Base-by-base conservation (phyloP, 2,329 filamentous ascomycete species). In the Cordyceps javanica region DNA sequence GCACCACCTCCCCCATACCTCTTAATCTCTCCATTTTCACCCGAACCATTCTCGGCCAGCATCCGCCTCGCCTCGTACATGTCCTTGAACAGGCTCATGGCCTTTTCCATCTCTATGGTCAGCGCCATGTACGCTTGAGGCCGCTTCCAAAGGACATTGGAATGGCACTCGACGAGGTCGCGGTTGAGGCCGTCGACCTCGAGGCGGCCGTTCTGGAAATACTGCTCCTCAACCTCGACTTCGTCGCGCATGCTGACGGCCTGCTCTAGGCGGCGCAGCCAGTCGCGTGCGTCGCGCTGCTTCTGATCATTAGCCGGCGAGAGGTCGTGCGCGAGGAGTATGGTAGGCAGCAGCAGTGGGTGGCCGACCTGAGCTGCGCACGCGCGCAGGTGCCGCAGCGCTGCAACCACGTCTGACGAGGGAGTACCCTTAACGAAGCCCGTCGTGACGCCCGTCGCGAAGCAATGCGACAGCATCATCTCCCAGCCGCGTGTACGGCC, bases 401-500 rank as follows among this genome's bases (percentile, higher is more conserved):
- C 74, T 34, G 70, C 67, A 48, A 74, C 70, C 41, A 86, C 74
- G 64, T 84, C 77, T 30, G 82, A 83, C 55, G 76, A 80, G 32
- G 77, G 69, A 2, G 83, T 86, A 59, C 83, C 82, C 71, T 86
- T 86, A 65, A 81, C 75, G 67, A 77, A 86, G 55, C 83, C 83
- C 2, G 79, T 81, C 1, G 83, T 86, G 61, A 85, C 76, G 62
- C 73, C 71, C 2, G 77, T 79, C 13, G 69, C 72, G 69, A 85
- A 79, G 48, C 75, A 77, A 68, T 86, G 75, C 3, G 81, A 83
- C 38, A 86, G 76, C 74, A 83, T 83, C 57, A 85, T 74, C 70
- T 86, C 83, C 82, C 82, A 86, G 45, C 83, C 83, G 57, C 83
- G 79, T 16, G 83, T 86, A 65, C 75, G 77, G 60, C 82, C 82